Conservation (phyloP, 164 flowering plant species). For the Nymphaea thermarum region DNA sequence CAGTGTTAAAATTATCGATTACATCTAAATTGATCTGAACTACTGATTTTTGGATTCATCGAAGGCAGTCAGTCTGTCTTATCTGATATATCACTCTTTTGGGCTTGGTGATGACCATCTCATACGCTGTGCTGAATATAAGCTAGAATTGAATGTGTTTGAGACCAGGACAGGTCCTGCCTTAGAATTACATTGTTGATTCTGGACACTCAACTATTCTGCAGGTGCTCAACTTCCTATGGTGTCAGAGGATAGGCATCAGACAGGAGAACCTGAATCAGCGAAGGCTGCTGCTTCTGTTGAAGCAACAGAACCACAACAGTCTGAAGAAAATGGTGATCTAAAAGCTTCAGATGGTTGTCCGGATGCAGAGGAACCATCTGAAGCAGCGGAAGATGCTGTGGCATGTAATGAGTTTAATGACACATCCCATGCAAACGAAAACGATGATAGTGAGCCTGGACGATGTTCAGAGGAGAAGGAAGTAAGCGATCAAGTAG, state of each 20-base stretch:
- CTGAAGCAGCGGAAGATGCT: conserved; percentile 6
- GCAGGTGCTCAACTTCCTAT: conserved; percentile 5
- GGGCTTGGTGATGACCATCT: too few relatives aligned
- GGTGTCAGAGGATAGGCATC: conserved; percentile 33
- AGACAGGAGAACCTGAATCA: conserved; percentile 12
- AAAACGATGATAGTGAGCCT: conserved; percentile 6
- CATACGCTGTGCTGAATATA: too few relatives aligned
- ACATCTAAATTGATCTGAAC: too few relatives aligned
- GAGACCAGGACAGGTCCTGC: neutral
- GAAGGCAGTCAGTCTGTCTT: too few relatives aligned
- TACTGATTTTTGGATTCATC: too few relatives aligned
- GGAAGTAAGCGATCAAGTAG: conserved; percentile 34
- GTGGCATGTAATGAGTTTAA: conserved; percentile 15
- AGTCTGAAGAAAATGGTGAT: conserved; percentile 21
- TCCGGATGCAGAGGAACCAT: conserved; percentile 1
- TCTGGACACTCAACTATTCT: neutral
- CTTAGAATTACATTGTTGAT: neutral
- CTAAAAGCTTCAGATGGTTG: conserved; percentile 19
- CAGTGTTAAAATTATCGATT: too few relatives aligned
- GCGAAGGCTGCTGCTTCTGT: conserved; percentile 15
- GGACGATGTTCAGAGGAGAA: conserved; percentile 33
- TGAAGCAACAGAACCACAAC: conserved; percentile 19
- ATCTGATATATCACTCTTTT: too few relatives aligned
- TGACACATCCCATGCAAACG: conserved; percentile 6
- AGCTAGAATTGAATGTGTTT: neutral